These are phyloP conservation scores for Pichia sporocuriosa DNA, from an alignment of 805 yeast genomes.

Conservation along the genomic window DNA sequence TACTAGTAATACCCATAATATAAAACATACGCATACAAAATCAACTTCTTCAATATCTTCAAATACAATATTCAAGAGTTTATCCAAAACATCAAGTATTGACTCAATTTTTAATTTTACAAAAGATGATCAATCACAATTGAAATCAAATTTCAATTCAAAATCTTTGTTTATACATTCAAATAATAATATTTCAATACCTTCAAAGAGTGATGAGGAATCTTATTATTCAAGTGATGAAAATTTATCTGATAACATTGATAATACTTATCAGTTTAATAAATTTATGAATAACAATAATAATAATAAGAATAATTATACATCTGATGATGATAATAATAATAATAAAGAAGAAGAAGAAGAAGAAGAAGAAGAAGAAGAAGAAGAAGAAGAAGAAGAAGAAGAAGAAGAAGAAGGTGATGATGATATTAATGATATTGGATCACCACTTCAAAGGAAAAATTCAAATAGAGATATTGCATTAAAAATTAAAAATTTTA, in stretches of 20 bases:
- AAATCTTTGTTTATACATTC: background rate
- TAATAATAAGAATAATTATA: constrained; percentile 1
- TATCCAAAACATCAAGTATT: constrained; percentile 7
- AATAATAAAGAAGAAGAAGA: background rate
- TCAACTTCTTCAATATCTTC: constrained; percentile 8
- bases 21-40: constrained; percentile 1
- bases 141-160: background rate
- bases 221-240: constrained; percentile 7
- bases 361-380: no score
- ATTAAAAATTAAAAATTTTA: constrained; percentile 15
- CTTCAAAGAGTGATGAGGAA: background rate
- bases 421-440: constrained; percentile 22
- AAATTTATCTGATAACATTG: background rate
- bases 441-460: constrained; percentile 35
- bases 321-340: no score
- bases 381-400: no score
- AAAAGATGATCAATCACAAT: background rate
- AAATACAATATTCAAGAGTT: constrained; percentile 4
- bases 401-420: background rate
- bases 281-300: constrained; percentile 12
- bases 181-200: background rate
- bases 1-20: background rate
- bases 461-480: constrained; percentile 15
- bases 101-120: constrained; percentile 9
- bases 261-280: no score